Conservation (phyloP, 306 rosid species). For the Castanopsis chinensis region DNA sequence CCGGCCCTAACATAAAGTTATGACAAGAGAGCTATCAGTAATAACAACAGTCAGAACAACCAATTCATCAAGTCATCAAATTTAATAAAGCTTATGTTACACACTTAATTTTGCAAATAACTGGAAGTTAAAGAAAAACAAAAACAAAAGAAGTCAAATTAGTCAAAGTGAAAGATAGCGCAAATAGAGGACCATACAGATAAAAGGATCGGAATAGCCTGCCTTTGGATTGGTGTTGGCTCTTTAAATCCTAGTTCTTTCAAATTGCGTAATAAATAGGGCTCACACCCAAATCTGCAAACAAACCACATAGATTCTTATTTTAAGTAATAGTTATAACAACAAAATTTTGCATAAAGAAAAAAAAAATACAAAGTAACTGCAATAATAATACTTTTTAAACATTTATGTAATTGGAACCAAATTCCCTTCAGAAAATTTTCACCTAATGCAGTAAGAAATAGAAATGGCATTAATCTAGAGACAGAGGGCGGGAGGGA, state of each 20-base stretch:
- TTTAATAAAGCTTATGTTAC: neutral
- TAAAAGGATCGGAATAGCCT: slow-evolving; percentile 92
- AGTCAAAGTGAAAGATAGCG: slow-evolving; percentile 12
- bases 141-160: slow-evolving; percentile 1
- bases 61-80: neutral
- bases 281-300: slow-evolving; percentile 60
- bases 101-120: neutral
- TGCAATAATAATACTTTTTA: neutral
- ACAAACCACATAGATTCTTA: slow-evolving; percentile 14
- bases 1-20: slow-evolving; percentile 47
- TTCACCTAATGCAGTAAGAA: neutral
- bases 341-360: slow-evolving; percentile 9
- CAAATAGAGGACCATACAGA: slow-evolving; percentile 52
- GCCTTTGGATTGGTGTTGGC: slow-evolving; percentile 95
- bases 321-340: slow-evolving; percentile 19
- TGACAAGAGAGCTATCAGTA: neutral
- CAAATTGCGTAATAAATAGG: slow-evolving; percentile 60
- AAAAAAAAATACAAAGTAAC: neutral
- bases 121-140: neutral
- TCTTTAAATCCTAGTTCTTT: slow-evolving; percentile 77
- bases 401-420: neutral
- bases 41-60: neutral
- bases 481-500: neutral
- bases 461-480: no score
- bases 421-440: neutral